Percentiles rank a stretch among this genome's conserved stretches.
Evolutionary conservation across 2,329 filamentous ascomycete species (phyloP).

Genomic region (Saccharata proteae): DNA sequence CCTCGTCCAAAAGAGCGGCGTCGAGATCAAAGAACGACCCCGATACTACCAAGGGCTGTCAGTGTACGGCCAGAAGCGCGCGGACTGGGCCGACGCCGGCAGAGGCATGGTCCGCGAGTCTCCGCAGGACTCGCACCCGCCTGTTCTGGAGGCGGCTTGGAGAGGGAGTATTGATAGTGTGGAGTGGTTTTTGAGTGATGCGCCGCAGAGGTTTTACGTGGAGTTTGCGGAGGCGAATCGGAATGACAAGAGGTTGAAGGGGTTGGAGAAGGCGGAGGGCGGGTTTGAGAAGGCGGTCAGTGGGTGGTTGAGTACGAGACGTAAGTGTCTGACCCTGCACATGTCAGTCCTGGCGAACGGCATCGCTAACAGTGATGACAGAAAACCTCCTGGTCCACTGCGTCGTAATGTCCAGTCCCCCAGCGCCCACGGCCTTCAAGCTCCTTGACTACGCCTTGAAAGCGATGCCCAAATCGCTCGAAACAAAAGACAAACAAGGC

Average conservation of each 20-base stretch:
- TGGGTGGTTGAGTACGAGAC: conserved; percentile 49
- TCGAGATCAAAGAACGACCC: conserved; percentile 52
- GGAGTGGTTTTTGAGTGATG: conserved; percentile 67
- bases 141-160: conserved; percentile 47
- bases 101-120: conserved; percentile 23
- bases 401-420: conserved; percentile 27
- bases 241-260: conserved; percentile 50
- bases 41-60: conserved; percentile 66
- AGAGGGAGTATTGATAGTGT: conserved; percentile 52
- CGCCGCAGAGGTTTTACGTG: conserved; percentile 53
- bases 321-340: conserved; percentile 35
- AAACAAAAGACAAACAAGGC: conserved; percentile 43
- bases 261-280: conserved; percentile 45
- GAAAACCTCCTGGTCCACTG: conserved; percentile 56
- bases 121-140: conserved; percentile 34
- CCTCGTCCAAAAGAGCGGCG: conserved; percentile 52
- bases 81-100: conserved; percentile 61
- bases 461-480: conserved; percentile 47
- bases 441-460: conserved; percentile 56
- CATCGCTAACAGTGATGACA: conserved; percentile 14
- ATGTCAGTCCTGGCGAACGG: conserved; percentile 11
- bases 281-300: conserved; percentile 53
- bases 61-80: conserved; percentile 61
- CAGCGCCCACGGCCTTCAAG: conserved; percentile 30
- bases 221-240: conserved; percentile 54